Evolutionary conservation across 225 moss, liverwort and hornwort species (phyloP).

Genomic region (Thuidium tamariscinum): DNA sequence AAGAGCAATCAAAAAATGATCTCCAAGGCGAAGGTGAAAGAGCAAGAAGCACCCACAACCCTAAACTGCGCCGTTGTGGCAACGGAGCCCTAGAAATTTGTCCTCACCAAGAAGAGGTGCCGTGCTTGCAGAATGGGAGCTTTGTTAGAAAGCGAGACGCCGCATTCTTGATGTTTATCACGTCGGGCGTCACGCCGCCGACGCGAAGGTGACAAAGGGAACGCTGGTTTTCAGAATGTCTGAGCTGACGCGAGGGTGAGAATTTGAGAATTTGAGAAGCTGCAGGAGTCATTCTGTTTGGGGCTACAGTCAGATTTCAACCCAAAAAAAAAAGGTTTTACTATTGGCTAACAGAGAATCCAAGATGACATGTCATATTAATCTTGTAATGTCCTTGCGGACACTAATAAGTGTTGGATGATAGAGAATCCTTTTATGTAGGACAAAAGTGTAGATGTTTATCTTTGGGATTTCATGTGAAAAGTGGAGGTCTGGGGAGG

Average conservation of each 20-base stretch:
- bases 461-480: too few relatives aligned
- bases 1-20: neutral
- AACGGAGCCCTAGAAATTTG: neutral
- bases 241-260: neutral
- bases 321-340: neutral
- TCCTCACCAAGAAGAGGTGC: neutral
- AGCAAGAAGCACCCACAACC: neutral
- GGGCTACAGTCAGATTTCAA: neutral
- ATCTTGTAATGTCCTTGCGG: neutral
- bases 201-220: neutral
- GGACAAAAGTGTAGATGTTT: too few relatives aligned
- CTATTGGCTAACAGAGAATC: neutral
- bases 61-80: neutral
- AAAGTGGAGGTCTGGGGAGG: too few relatives aligned
- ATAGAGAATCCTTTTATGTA: neutral
- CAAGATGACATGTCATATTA: neutral
- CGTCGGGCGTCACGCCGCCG: neutral
- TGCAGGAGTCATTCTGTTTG: neutral
- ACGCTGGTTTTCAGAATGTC: too few relatives aligned
- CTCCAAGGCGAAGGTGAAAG: neutral
- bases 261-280: neutral
- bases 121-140: neutral
- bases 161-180: neutral
- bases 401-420: fast-evolving
- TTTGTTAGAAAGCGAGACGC: neutral